phyloP scores from a whole-genome alignment of 768 basidiomycete genomes.

The Tulasnella sp. region DNA sequence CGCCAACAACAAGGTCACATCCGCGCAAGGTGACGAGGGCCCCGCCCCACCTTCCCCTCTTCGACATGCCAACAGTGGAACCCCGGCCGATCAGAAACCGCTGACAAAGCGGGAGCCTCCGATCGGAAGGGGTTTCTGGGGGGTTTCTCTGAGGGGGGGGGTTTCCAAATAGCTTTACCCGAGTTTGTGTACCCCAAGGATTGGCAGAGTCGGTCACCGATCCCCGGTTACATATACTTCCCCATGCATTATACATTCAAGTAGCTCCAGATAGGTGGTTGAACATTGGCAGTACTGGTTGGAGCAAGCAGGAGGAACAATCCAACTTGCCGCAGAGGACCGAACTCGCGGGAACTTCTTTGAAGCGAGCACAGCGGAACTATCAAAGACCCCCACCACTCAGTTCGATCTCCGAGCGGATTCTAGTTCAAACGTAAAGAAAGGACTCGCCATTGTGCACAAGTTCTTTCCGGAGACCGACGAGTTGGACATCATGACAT shows the following conservation, averaged over 20 bases:
- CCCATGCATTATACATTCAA: neutral
- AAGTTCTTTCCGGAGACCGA: neutral
- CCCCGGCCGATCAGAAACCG: no score
- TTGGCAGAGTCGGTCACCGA: neutral
- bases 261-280: neutral
- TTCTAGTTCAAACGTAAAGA: neutral
- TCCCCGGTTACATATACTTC: neutral
- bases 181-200: neutral
- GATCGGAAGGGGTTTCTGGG: no score
- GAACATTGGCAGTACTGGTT: neutral
- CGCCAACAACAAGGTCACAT: no score
- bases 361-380: neutral
- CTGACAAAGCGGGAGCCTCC: no score
- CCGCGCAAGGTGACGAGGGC: no score
- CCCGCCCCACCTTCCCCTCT: no score
- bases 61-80: no score
- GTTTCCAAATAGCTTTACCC: no score
- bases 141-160: no score
- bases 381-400: neutral
- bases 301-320: neutral
- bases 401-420: neutral
- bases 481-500: neutral
- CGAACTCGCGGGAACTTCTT: neutral
- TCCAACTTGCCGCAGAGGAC: neutral
- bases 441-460: neutral